A percentile compares a stretch with the other conserved stretches of the same genome.
Conservation (phyloP, 345 rosid species). For the Boechera stricta region DNA sequence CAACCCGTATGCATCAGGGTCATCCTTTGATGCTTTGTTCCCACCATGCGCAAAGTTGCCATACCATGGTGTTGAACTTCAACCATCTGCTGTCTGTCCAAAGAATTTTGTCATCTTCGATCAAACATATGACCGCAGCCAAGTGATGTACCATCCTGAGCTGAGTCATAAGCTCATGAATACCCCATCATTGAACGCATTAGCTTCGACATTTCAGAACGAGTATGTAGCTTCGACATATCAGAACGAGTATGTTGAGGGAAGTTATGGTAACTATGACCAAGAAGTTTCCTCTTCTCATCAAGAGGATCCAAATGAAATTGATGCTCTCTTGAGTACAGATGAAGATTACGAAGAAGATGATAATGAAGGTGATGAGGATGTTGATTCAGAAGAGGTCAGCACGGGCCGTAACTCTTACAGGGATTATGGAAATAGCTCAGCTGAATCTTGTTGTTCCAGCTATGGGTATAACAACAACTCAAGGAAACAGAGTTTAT, state of each 20-base stretch:
- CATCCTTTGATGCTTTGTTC: slow-evolving; percentile 57
- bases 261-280: slow-evolving; percentile 44
- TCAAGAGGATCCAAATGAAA: slow-evolving; percentile 84
- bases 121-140: slow-evolving; percentile 69
- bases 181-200: slow-evolving; percentile 52
- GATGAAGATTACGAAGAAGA: slow-evolving; percentile 64
- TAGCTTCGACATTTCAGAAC: slow-evolving; percentile 49
- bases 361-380: slow-evolving; percentile 34
- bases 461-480: slow-evolving; percentile 48
- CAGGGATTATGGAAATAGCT: slow-evolving; percentile 53
- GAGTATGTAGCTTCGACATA: slow-evolving; percentile 48
- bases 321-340: slow-evolving; percentile 75
- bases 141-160: slow-evolving; percentile 80
- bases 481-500: slow-evolving; percentile 50
- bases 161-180: slow-evolving; percentile 59
- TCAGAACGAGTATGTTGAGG: slow-evolving; percentile 51
- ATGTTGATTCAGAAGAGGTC: slow-evolving; percentile 68
- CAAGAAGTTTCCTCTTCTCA: slow-evolving; percentile 57
- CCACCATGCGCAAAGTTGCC: slow-evolving; percentile 62
- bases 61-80: slow-evolving; percentile 67
- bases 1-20: slow-evolving; percentile 52
- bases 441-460: slow-evolving; percentile 69
- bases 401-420: slow-evolving; percentile 68
- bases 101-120: slow-evolving; percentile 68
- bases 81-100: slow-evolving; percentile 71